Base-by-base conservation (phyloP, 345 rosid genomes). In the Hibiscus syriacus region DNA sequence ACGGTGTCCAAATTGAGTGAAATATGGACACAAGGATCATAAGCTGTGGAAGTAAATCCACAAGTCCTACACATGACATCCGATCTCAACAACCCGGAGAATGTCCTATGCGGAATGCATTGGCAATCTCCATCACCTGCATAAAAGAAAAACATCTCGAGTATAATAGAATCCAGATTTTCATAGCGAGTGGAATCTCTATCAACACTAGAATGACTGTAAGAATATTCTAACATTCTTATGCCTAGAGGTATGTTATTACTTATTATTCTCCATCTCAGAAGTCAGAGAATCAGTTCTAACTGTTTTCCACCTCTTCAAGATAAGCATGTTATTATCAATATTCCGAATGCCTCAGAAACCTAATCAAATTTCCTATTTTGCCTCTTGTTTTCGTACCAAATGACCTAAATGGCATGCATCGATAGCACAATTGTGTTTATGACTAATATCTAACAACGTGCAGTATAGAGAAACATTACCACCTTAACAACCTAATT, bases 21-120 rank as follows among this genome's bases (percentile, higher is more conserved):
- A 60, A 92, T 87, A 82, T 88, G 97, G 65, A 92, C 77, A 55
- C 91, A 92, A 25, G 97, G 98, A 61, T 92, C 98, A 54, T 83
- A 87, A 12, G 92, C 90, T 10, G 97, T 88, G 25, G 98, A 92
- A 17, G 96, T 90, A 71, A 78, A 87, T 65, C 98, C 98, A 38
- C 98, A 92, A 1, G 86, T 78, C 80, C 80, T 76, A 69, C 97
- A 90, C 67, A 86, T 83, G 59, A 92, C 93, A 83, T 92, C 97
- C 34, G 98, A 92, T 81, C 97, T 82, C 75, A 92, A n/a, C n/a
- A n/a, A n/a, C n/a, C n/a, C n/a, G n/a, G n/a, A n/a, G n/a, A n/a
- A n/a, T n/a, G n/a, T n/a, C n/a, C n/a, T n/a, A n/a, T n/a, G n/a
- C n/a, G n/a, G n/a, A n/a, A n/a, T n/a, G n/a, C n/a, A n/a, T n/a